phyloP scores from a whole-genome alignment of 441 rosid genomes.

The Breynia disticha region DNA sequence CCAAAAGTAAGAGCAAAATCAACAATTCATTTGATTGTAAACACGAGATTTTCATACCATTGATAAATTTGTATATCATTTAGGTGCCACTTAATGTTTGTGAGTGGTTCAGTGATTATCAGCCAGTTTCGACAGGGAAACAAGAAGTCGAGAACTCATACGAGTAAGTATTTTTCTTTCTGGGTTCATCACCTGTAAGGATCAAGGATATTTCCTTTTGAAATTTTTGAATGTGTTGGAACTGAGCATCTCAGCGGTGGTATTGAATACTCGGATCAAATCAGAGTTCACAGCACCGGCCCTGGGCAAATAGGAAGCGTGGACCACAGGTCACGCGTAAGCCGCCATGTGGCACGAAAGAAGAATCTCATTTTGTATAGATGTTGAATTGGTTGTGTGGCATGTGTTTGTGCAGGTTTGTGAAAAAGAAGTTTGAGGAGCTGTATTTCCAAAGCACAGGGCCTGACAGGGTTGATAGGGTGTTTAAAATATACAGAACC shows the following conservation, averaged over 20 bases:
- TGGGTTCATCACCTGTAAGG: too few species aligned
- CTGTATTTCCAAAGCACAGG: slow-evolving; percentile 78
- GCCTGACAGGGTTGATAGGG: slow-evolving; percentile 81
- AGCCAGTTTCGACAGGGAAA: slow-evolving; percentile 71
- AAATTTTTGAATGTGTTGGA: too few species aligned
- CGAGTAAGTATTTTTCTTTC: slow-evolving; percentile 43
- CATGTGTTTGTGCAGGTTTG: slow-evolving; percentile 55
- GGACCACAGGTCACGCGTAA: too few species aligned
- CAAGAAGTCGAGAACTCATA: slow-evolving; percentile 91
- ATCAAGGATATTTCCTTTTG: too few species aligned
- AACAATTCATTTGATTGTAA: slow-evolving; percentile 1
- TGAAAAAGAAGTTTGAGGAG: slow-evolving; percentile 95
- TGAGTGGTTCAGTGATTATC: slow-evolving; percentile 91
- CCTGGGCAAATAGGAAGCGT: too few species aligned
- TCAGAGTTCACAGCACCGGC: too few species aligned
- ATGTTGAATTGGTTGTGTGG: too few species aligned
- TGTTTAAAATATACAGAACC: slow-evolving; percentile 88
- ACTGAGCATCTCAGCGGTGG: too few species aligned
- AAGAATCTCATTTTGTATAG: too few species aligned
- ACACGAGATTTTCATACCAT: not conserved
- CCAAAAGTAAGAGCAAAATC: slow-evolving; percentile 44
- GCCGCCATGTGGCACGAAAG: too few species aligned
- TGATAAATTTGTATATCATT: slow-evolving; percentile 6
- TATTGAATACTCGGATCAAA: too few species aligned
- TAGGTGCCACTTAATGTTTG: slow-evolving; percentile 81